Evolutionary conservation across 257 asterid genomes (phyloP), one percentile per base, ranked within the genome.

Genomic region (Solanum appendiculatum): DNA sequence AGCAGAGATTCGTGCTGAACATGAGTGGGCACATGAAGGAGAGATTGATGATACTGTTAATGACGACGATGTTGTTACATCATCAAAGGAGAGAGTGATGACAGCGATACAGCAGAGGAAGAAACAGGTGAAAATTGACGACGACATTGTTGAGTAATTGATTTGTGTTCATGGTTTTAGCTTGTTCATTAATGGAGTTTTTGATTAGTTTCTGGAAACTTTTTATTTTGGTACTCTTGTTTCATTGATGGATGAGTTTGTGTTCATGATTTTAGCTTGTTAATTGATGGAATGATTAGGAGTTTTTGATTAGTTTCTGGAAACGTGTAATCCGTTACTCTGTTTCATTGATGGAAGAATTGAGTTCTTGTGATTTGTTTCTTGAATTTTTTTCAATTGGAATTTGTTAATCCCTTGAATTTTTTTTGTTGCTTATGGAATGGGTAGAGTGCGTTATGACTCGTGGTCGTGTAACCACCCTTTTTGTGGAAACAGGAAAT

Each of bases 11-110:
- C 63, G 69, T 31, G 4, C 25, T 1, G 84, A 87, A 40, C 1
- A 82, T 23, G 10, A 27, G 0, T 90, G 91, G 91, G 88, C 87
- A 0, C 85, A 20, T 54, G 87, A 90, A 42, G 84, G 64, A 7
- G 83, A 77, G 51, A 1, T 77, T 14, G 83, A 77, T 7, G 83
- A 74, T 0, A 64, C 34, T 64, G 20, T 3, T 64, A 36, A 64
- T 13, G 72, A 64, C 3, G 34, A 11, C 72, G 72, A n/a, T 14
- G 36, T 46, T 46, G 54, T 36, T 36, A 16, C 20, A 51, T 36
- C 20, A 51, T 6, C 60, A 15, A 2, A 21, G 64, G 64, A n/a
- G 34, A 25, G 33, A n/a, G 33, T 63, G 69, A n/a, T n/a, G 69
- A 60, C 14, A 23, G 10, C 13, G 15, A 2, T n/a, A n/a, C 33